Conservation (phyloP, 106 monocot genomes). For the Triglochin maritima region DNA sequence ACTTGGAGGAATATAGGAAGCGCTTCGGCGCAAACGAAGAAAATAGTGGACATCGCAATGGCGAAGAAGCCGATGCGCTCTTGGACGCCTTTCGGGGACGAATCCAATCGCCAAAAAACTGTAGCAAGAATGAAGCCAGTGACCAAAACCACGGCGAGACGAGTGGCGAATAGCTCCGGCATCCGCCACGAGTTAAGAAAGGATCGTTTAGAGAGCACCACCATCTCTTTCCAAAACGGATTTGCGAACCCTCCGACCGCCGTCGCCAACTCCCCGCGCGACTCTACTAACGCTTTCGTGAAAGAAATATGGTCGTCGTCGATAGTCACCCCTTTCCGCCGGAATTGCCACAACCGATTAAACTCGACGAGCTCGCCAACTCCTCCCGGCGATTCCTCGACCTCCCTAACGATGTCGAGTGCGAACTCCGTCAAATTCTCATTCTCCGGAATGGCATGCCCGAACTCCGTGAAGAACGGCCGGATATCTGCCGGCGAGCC, state of each 20-base stretch:
- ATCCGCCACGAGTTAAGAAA: constrained; percentile 37
- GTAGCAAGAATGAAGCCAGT: constrained; percentile 88
- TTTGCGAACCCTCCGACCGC: constrained; percentile 50
- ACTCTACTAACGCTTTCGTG: constrained; percentile 47
- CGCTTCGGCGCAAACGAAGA: constrained; percentile 88
- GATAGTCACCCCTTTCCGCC: background rate
- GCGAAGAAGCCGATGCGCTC: constrained; percentile 93
- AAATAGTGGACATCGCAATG: constrained; percentile 79
- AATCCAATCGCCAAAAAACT: constrained; percentile 80
- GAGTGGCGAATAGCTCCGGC: constrained; percentile 36
- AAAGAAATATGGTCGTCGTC: constrained; percentile 12
- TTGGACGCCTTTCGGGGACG: constrained; percentile 59
- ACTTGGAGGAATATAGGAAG: constrained; percentile 85
- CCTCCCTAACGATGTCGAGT: constrained; percentile 43
- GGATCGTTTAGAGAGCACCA: constrained; percentile 33
- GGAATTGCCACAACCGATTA: constrained; percentile 34
- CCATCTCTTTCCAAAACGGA: constrained; percentile 44
- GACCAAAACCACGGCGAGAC: constrained; percentile 58
- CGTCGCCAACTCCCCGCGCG: constrained; percentile 24
- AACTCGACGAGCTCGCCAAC: constrained; percentile 34
- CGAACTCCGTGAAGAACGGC: constrained; percentile 58
- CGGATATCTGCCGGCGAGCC: constrained; percentile 42
- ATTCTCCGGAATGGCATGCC: constrained; percentile 56
- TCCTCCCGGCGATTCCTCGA: constrained; percentile 40
- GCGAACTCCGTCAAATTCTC: constrained; percentile 20